phyloP scores from a whole-genome alignment of 495 filamentous ascomycete species.

The Trichoderma parareesei region DNA sequence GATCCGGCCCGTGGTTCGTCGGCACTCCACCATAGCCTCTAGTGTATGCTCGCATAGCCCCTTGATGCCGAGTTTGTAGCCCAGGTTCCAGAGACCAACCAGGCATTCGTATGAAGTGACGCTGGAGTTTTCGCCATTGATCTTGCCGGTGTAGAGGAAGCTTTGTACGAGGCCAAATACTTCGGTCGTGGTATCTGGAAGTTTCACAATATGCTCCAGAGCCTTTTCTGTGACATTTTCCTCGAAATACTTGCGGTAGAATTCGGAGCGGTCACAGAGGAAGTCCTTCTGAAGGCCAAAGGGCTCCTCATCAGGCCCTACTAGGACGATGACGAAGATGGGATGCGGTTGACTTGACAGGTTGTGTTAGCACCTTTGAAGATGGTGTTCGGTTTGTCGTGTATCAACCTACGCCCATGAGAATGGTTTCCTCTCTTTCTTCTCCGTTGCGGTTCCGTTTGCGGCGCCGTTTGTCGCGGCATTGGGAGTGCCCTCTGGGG shows the following conservation, averaged over 20 bases:
- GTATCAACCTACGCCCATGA: background rate
- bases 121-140: constrained; percentile 29
- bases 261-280: constrained; percentile 40
- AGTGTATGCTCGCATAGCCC: constrained; percentile 43
- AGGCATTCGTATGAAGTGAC: constrained; percentile 41
- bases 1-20: constrained; percentile 38
- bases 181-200: constrained; percentile 34
- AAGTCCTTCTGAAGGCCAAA: constrained; percentile 50
- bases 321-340: constrained; percentile 42
- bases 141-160: constrained; percentile 41
- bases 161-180: constrained; percentile 45
- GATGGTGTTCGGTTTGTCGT: background rate
- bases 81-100: constrained; percentile 45
- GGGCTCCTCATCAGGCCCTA: constrained; percentile 40
- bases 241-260: constrained; percentile 35
- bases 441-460: background rate
- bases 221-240: constrained; percentile 20
- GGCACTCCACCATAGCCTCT: constrained; percentile 43
- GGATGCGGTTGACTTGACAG: constrained; percentile 40
- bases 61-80: constrained; percentile 40
- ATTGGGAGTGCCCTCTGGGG: background rate
- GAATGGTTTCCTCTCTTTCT: background rate
- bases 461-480: background rate
- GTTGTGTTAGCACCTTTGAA: background rate
- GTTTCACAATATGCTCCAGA: constrained; percentile 38